Conservation (phyloP, 2,329 filamentous ascomycete genomes). For the Alternaria arborescens region DNA sequence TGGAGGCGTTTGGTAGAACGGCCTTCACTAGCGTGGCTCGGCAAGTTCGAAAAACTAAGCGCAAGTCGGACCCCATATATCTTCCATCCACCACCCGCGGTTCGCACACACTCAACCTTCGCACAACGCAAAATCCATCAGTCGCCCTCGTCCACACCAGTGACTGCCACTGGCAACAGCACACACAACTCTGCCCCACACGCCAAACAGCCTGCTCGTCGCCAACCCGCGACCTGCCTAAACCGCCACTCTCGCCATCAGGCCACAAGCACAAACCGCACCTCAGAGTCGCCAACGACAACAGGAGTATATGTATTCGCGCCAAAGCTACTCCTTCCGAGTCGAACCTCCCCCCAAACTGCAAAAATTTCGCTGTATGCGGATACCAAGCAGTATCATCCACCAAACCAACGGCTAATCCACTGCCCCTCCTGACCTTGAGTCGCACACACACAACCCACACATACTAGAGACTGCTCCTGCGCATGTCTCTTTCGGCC, state of each 20-base stretch:
- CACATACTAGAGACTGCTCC: constrained; percentile 43
- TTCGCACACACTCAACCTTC: constrained; percentile 29
- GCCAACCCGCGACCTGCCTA: constrained; percentile 40
- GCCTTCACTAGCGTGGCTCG: constrained; percentile 22
- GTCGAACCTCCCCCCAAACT: constrained; percentile 93
- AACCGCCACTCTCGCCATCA: constrained; percentile 46
- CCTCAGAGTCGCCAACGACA: constrained; percentile 42
- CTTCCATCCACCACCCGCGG: constrained; percentile 25
- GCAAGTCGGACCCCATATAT: constrained; percentile 25
- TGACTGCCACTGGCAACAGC: constrained; percentile 31
- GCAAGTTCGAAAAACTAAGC: constrained; percentile 24
- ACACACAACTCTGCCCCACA: neutral
- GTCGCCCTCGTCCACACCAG: constrained; percentile 26
- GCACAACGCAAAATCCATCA: constrained; percentile 33
- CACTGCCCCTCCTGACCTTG: constrained; percentile 45
- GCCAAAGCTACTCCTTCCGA: constrained; percentile 93
- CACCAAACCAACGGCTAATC: constrained; percentile 93
- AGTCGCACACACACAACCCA: constrained; percentile 50
- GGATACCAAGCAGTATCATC: constrained; percentile 90
- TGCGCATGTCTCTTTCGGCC: constrained; percentile 69
- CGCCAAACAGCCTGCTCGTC: constrained; percentile 25
- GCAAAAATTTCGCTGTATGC: constrained; percentile 95
- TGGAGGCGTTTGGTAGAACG: constrained; percentile 13
- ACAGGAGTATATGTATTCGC: constrained; percentile 97
- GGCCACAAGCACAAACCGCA: constrained; percentile 43